phyloP scores from a whole-genome alignment of 257 asterid genomes.

The Echites panduratus region DNA sequence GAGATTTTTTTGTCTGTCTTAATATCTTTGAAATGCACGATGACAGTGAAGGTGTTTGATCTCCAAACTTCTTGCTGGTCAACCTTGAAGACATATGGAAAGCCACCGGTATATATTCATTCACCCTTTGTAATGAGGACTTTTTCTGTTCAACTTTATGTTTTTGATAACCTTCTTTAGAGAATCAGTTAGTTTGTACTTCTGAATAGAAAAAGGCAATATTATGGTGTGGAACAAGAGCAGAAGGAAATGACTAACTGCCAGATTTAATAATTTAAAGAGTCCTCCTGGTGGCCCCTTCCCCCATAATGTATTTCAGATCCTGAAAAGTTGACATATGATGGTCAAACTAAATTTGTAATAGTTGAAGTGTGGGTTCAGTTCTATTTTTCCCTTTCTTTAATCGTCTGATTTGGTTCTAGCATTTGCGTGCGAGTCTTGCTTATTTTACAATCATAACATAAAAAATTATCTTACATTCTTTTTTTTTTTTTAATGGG shows the following conservation, averaged over 20 bases:
- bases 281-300: too few species aligned
- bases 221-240: not conserved
- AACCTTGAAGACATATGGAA: constrained; percentile 87
- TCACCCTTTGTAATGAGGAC: constrained; percentile 7
- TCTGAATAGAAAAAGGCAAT: too few species aligned
- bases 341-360: not conserved
- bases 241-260: not conserved
- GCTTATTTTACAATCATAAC: not conserved
- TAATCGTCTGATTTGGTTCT: not conserved
- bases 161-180: constrained; percentile 2
- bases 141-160: not conserved
- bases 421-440: not conserved
- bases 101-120: constrained; percentile 69
- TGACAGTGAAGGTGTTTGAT: constrained; percentile 89
- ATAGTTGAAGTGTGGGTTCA: not conserved
- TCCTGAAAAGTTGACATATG: not conserved
- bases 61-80: constrained; percentile 80
- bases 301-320: not conserved
- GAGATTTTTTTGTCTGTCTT: constrained; percentile 18
- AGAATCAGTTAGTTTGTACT: not conserved
- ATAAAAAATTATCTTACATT: not conserved
- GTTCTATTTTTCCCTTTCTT: not conserved
- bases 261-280: not conserved
- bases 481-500: not conserved
- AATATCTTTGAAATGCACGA: constrained; percentile 17